phyloP scores from a whole-genome alignment of 2,329 filamentous ascomycete species.

The Pseudocercospora fijiensis region DNA sequence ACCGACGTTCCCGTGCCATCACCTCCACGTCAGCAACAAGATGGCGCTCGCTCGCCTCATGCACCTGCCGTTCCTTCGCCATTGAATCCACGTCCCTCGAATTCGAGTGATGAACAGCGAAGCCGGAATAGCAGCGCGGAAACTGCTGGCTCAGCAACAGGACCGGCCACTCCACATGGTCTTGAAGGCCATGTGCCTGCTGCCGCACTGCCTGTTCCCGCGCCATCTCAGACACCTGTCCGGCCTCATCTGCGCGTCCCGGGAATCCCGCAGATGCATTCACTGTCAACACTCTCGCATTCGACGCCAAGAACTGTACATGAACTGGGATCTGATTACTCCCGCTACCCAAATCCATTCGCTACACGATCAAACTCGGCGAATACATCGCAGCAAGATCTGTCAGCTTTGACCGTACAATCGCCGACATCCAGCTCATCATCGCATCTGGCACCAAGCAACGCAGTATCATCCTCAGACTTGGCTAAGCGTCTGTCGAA shows the following conservation, averaged over 20 bases:
- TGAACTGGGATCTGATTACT: conserved; percentile 41
- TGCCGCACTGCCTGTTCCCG: not conserved
- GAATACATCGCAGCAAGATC: conserved; percentile 37
- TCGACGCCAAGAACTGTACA: conserved; percentile 37
- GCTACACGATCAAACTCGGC: conserved; percentile 37
- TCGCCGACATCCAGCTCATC: conserved; percentile 30
- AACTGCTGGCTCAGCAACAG: conserved; percentile 7
- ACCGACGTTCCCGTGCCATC: conserved; percentile 8
- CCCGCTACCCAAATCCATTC: conserved; percentile 43
- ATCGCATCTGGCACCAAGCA: conserved; percentile 24
- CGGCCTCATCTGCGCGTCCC: conserved; percentile 21
- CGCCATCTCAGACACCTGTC: conserved; percentile 14
- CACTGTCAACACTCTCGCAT: conserved; percentile 32
- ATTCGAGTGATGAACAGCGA: conserved; percentile 18
- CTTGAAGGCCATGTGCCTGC: not conserved
- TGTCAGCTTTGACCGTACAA: conserved; percentile 22
- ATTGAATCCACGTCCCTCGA: conserved; percentile 24
- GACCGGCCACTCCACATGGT: conserved; percentile 16
- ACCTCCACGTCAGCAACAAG: conserved; percentile 12
- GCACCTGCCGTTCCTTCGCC: conserved; percentile 43
- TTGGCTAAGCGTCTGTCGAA: conserved; percentile 36
- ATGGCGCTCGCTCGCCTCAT: conserved; percentile 18
- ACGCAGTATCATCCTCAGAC: conserved; percentile 27
- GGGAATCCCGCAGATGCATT: conserved; percentile 30
- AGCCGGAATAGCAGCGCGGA: conserved; percentile 27